Base-by-base conservation (phyloP, 2,329 filamentous ascomycete species). In the Cladosporium sphaerospermum region DNA sequence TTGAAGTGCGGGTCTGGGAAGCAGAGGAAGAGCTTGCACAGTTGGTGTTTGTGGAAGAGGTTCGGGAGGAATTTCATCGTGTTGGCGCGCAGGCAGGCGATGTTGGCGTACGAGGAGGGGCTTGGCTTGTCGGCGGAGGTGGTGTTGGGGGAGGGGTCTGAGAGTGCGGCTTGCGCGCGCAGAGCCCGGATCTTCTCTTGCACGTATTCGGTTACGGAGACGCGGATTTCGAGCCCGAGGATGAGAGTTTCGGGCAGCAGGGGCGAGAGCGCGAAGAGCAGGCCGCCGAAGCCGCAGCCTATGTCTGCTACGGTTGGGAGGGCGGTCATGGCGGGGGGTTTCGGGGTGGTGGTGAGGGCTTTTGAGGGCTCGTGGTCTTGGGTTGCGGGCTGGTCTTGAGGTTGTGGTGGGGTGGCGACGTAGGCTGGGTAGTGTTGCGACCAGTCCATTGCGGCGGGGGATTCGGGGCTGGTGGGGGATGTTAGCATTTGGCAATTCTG, bases 41-140 rank as follows among this genome's bases (percentile, higher is more conserved):
- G 81, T 68, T 96, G 91, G 11, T 74, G 77, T 64, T 85, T 87
- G 52, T 73, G 75, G 77, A 99, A 97, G 77, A 96, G 96, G 68
- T 99, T 97, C 57, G 95, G 92, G n/a, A 99, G 77, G 71, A 97
- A 99, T 70, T 99, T 99, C 93, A 99, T 99, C 4, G 89, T 89
- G 74, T 99, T 99, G 60, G 89, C 88, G 57, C 93, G 85, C 45
- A 99, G 76, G 67, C 89, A 95, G 33, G 87, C 84, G 51, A 92
- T 85, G 69, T 99, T 99, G 66, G 95, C 86, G 69, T 89, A 97
- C n/a, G n/a, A n/a, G n/a, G n/a, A n/a, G n/a, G n/a, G n/a, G n/a
- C n/a, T n/a, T n/a, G n/a, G n/a, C n/a, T n/a, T n/a, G n/a, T n/a
- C n/a, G n/a, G n/a, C n/a, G 44, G 75, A 70, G 14, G 69, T 68